A percentile compares a stretch with the other conserved stretches of the same genome.
These are phyloP conservation scores for Papilionanthe hybrid DNA, from an alignment of 116 monocot species.

Conservation along the genomic window DNA sequence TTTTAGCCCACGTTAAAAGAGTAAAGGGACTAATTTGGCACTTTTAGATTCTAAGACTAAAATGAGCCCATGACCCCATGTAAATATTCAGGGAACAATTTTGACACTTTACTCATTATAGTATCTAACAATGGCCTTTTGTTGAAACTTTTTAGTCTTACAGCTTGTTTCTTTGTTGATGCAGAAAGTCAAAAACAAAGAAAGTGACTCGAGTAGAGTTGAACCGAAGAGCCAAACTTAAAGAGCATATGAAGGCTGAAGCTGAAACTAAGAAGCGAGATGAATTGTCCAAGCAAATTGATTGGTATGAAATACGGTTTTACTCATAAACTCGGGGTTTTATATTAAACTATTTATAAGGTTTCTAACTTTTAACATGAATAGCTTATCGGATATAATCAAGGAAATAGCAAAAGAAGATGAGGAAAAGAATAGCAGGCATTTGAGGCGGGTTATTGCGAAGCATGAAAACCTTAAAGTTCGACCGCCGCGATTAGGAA, in stretches of 20 bases:
- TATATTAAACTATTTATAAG: background rate
- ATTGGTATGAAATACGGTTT: conserved; percentile 38
- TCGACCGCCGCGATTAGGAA: conserved; percentile 85
- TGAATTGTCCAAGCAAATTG: conserved; percentile 64
- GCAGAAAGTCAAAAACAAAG: conserved; percentile 46
- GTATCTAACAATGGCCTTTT: background rate
- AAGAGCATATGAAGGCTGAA: conserved; percentile 55
- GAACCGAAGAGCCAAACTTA: conserved; percentile 69
- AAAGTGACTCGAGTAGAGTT: conserved; percentile 75
- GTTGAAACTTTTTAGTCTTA: background rate
- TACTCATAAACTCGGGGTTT: background rate
- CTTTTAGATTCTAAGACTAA: too few relatives aligned
- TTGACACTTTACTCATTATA: background rate
- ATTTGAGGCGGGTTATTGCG: conserved; percentile 52
- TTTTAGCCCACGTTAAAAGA: too few relatives aligned
- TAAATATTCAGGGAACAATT: too few relatives aligned
- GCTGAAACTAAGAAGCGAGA: conserved; percentile 52
- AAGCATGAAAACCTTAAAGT: conserved; percentile 69
- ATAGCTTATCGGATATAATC: conserved; percentile 70
- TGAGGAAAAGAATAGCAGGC: conserved; percentile 62
- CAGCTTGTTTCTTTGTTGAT: conserved; percentile 3
- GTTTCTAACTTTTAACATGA: conserved; percentile 5
- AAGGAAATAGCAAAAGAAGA: conserved; percentile 85
- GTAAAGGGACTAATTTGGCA: too few relatives aligned
- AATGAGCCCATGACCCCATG: too few relatives aligned